phyloP scores from a whole-genome alignment of 2,329 filamentous ascomycete species.

The Apiospora pterosperma region DNA sequence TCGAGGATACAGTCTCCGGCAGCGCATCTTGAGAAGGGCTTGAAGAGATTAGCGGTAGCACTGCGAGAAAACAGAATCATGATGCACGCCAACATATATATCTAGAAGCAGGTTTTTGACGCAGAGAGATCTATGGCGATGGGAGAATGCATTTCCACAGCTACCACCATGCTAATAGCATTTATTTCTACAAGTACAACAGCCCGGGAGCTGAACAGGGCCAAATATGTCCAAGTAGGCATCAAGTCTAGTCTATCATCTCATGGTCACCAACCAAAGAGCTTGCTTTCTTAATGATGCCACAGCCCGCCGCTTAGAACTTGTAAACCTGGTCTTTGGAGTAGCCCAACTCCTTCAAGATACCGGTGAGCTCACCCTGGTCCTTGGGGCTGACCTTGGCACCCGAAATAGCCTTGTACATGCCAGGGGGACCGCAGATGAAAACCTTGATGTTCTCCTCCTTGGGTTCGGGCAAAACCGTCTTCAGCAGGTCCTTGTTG shows the following conservation, averaged over 20 bases:
- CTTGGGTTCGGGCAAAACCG: conserved; percentile 89
- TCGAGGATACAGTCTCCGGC: neutral
- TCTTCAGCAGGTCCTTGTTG: conserved; percentile 90
- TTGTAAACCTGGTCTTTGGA: conserved; percentile 92
- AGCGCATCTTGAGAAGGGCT: neutral
- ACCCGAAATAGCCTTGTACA: conserved; percentile 93
- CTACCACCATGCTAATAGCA: neutral
- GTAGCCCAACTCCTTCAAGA: conserved; percentile 82
- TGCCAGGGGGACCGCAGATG: conserved; percentile 85
- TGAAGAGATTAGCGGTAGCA: neutral
- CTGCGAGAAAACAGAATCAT: neutral
- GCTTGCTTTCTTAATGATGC: neutral
- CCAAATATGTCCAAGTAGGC: neutral
- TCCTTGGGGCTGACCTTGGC: conserved; percentile 88
- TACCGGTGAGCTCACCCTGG: conserved; percentile 83
- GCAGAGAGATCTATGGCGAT: neutral
- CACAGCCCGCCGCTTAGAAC: conserved; percentile 55
- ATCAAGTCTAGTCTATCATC: neutral
- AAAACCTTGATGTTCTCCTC: conserved; percentile 92
- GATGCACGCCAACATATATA: neutral
- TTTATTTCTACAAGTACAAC: neutral
- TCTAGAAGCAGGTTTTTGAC: neutral
- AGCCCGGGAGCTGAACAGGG: neutral
- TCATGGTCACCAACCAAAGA: neutral
- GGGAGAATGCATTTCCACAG: neutral